These are phyloP conservation scores for Coemansia sp. DNA, from an alignment of 192 early-diverging fungal species.

Conservation along the genomic window DNA sequence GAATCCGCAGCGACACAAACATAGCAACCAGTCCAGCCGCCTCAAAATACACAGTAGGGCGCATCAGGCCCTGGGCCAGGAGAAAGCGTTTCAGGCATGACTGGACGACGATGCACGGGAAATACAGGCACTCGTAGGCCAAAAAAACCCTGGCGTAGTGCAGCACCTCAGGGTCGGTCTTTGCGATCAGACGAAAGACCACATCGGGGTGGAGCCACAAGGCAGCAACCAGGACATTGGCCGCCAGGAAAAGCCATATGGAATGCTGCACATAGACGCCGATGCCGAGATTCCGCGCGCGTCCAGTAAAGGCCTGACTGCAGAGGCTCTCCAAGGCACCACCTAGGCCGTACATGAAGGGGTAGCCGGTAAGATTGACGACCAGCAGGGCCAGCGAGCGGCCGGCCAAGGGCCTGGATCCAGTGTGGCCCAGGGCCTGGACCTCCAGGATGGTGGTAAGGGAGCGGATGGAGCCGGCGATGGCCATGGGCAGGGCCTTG, in stretches of 20 bases:
- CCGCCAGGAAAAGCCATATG: constrained; percentile 63
- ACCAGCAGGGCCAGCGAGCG: constrained; percentile 65
- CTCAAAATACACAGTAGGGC: constrained; percentile 69
- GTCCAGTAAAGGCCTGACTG: constrained; percentile 66
- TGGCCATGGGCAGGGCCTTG: constrained; percentile 52
- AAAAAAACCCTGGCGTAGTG: constrained; percentile 62
- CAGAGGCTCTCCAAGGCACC: constrained; percentile 74
- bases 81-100: constrained; percentile 79
- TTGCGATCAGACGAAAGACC: constrained; percentile 57
- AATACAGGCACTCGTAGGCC: constrained; percentile 60
- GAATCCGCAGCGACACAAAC: constrained; percentile 63
- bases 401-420: constrained; percentile 57
- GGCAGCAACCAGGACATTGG: constrained; percentile 12
- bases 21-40: constrained; percentile 65
- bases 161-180: constrained; percentile 71
- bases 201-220: constrained; percentile 44
- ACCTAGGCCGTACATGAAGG: constrained; percentile 63
- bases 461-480: constrained; percentile 60
- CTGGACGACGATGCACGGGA: constrained; percentile 72
- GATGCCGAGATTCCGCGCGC: constrained; percentile 50
- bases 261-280: constrained; percentile 74
- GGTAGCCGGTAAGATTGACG: constrained; percentile 70
- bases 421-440: constrained; percentile 59
- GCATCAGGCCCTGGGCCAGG: constrained; percentile 89
- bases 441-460: constrained; percentile 59